Base-by-base conservation (phyloP, 2,329 filamentous ascomycete genomes). In the Colletotrichum viniferum region DNA sequence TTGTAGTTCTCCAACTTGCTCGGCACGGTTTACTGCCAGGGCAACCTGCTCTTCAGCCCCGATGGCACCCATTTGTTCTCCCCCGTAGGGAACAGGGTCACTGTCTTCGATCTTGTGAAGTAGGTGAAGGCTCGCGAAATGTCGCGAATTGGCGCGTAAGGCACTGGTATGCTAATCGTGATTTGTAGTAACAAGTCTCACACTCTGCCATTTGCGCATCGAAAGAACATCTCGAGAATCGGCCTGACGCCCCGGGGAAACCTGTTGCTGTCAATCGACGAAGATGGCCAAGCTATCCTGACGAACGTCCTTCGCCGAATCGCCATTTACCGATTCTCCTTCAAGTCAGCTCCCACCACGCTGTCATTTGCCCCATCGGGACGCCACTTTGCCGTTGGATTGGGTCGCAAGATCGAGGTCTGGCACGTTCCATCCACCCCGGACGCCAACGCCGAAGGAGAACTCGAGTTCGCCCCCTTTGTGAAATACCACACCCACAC, bases 11-110 rank as follows among this genome's bases (percentile, higher is more conserved):
- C 96, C 84, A 99, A 98, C 87, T 91, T 99, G 84, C 92, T 99
- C 82, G 97, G 97, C 83, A 99, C 97, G 80, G 97, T 99, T 83
- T 99, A 98, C 89, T 95, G 96, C 88, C 95, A 96, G 91, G 97
- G 97, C 86, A 99, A 98, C 85, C 91, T 99, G 82, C 91, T 98
- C 83, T 99, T 97, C 88, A 97, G 95, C 81, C 95, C 96, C 77
- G 96, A 99, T 91, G 97, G 97, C 83, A 97, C 95, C 81, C 96
- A 95, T 86, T 91, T 99, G 78, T 95, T 97, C 81, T 99, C 97
- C 60, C 97, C 97, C 9, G 97, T 99, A 69, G 97, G 97, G 83
- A 99, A 98, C 86, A 90, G 96, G 82, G 96, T 99, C 77, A 95
- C 96, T 3, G 94, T 98, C 69, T 99, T 99, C 85, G 96, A 99